Conservation (phyloP, 805 yeast species). For the Cyberlindnera saturnus region DNA sequence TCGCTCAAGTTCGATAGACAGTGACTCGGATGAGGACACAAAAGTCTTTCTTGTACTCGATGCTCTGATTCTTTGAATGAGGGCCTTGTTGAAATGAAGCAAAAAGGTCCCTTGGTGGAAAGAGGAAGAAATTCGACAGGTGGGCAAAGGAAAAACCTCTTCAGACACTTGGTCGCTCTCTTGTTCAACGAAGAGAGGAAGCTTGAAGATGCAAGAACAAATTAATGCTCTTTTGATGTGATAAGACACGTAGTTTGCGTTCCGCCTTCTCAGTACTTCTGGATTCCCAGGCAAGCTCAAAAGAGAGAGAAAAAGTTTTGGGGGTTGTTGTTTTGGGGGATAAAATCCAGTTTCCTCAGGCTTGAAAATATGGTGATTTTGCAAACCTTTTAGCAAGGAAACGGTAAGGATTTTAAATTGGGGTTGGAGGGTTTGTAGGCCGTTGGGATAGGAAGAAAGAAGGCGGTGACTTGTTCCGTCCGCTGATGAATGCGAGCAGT, state of each 20-base stretch:
- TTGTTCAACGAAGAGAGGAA: not conserved
- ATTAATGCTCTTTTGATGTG: not conserved
- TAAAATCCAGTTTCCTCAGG: constrained; percentile 21
- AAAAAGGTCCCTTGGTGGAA: not conserved
- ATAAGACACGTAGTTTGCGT: not conserved
- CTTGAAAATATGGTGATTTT: constrained; percentile 9
- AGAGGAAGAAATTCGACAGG: not conserved
- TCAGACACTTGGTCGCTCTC: too few relatives aligned
- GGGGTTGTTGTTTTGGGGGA: not conserved
- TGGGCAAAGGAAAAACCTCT: not conserved
- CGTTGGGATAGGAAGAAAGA: not conserved
- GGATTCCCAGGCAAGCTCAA: constrained; percentile 1
- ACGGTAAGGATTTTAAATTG: not conserved
- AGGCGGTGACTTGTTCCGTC: too few relatives aligned
- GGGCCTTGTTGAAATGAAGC: constrained; percentile 2
- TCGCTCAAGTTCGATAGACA: constrained; percentile 20
- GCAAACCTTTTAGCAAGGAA: constrained; percentile 13
- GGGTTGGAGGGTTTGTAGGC: not conserved
- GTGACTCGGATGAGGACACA: not conserved
- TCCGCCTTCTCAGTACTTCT: not conserved
- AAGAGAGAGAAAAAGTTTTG: not conserved
- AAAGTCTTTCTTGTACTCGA: not conserved
- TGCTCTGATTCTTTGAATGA: not conserved
- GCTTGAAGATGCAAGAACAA: not conserved
- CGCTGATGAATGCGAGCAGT: too few relatives aligned